phyloP scores from a whole-genome alignment of 106 monocot genomes.

The Dioscorea dumetorum region DNA sequence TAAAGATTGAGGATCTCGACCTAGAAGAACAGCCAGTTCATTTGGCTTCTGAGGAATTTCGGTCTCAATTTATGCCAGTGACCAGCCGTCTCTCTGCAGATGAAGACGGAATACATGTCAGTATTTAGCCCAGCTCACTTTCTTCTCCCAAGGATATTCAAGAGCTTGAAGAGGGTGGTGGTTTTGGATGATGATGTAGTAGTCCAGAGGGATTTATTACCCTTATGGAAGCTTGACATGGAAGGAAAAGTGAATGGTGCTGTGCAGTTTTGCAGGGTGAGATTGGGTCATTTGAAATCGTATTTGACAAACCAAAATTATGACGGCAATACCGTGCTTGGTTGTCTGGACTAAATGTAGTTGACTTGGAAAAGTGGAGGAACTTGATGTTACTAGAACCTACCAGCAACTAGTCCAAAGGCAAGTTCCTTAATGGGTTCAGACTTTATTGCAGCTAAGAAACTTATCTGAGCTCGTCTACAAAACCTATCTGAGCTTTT shows the following conservation, averaged over 20 bases:
- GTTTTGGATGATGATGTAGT: slow-evolving; percentile 90
- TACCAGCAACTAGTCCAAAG: slow-evolving; percentile 42
- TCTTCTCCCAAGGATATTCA: slow-evolving; percentile 76
- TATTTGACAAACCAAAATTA: slow-evolving; percentile 28
- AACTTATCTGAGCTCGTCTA: no score
- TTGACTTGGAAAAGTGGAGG: slow-evolving; percentile 83
- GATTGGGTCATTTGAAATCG: slow-evolving; percentile 58
- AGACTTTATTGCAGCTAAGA: background rate
- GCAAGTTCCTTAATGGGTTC: slow-evolving; percentile 19
- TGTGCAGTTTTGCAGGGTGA: slow-evolving; percentile 54
- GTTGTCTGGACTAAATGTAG: slow-evolving; percentile 82
- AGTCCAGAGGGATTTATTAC: slow-evolving; percentile 67
- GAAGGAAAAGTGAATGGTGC: slow-evolving; percentile 82
- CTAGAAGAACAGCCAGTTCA: slow-evolving; percentile 14
- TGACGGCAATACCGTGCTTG: slow-evolving; percentile 50
- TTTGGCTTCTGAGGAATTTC: slow-evolving; percentile 68
- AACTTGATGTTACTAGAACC: slow-evolving; percentile 35
- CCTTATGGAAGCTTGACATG: slow-evolving; percentile 75
- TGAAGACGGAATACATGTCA: slow-evolving; percentile 66
- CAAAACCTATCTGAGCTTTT: no score
- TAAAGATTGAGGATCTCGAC: slow-evolving; percentile 55
- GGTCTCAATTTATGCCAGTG: slow-evolving; percentile 33
- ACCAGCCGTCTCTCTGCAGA: slow-evolving; percentile 16
- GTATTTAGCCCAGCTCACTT: slow-evolving; percentile 84
- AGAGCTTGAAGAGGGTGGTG: slow-evolving; percentile 56